Base-by-base conservation (phyloP, 306 rosid species). In the Sindora glabra region DNA sequence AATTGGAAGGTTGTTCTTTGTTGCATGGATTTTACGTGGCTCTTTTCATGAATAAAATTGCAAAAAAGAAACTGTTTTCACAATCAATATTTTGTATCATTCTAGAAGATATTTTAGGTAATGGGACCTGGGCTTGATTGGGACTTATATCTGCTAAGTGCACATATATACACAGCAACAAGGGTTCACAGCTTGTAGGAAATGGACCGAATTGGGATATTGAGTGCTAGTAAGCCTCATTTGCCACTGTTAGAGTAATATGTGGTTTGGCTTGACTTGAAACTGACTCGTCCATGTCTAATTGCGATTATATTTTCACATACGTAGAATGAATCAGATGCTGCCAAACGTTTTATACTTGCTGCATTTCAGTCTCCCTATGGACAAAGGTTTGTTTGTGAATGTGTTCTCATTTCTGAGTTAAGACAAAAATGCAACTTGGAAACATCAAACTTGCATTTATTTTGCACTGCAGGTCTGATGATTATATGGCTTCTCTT, bases 401-500 rank as follows among this genome's bases (percentile, higher is more conserved):
- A 64, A 59, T 45, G 33, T 14, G 34, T 22, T 23, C 42, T 8
- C 13, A 49, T 68, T 42, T 19, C 26, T 44, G 30, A 18, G 52
- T 62, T 33, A n/a, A 24, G 37, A 51, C 13, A 29, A 36, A 18
- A 15, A 8, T 56, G 40, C 16, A 71, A n/a, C 8, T 12, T 38
- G n/a, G 37, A 56, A 70, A 51, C 72, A 68, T 65, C 44, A 57
- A 59, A 56, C 23, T n/a, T 32, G 50, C 21, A 39, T 70, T 22
- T 38, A 38, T 53, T 56, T 32, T 74, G 52, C 18, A 19, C 70
- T 62, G 70, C 81, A 92, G 98, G 70, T 86, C 95, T 48, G 89
- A 86, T 59, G 96, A 92, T 76, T 92, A 92, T 52, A 92, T 88
- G 96, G 90, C 86, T 33, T 77, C 96, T 62, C 85, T 92, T 12